Evolutionary conservation across 495 filamentous ascomycete species (phyloP), one percentile per base, ranked within the genome.

Genomic region (Penicillium canescens): DNA sequence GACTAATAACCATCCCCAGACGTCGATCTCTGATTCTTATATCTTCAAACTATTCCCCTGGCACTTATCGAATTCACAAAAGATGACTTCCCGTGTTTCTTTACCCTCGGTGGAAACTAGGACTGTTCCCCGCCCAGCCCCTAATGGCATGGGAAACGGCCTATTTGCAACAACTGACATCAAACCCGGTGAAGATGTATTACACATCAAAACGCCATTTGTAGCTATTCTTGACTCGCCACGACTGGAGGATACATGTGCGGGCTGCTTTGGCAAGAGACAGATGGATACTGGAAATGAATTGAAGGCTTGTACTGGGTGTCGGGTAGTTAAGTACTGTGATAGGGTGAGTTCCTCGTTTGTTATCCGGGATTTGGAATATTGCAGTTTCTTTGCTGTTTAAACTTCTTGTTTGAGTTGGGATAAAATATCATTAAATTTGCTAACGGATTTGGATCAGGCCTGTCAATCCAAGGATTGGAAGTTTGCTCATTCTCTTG

Each of bases 241-340:
- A 5, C 66, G 71, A 18, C 55, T 81, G 20, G 63, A 67, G 3
- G 68, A 74, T 54, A 73, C 73, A 6, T 81, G 78, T 46, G 68
- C 75, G 26, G 73, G 66, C 21, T 81, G 78, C 46, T 72, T 74
- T 55, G 62, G 75, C 14, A 67, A 64, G 48, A 62, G 56, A 23
- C 60, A 68, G 18, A 44, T 67, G 50, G 67, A 66, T 12, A 46
- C 35, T 13, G 60, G 47, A 2, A 46, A 52, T 31, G 56, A 64
- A n/a, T 49, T 86, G 23, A 81, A 77, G 55, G 75, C 72, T 24
- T 91, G 88, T 66, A 74, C 74, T 0, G 82, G 80, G 0, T 91
- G 88, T 68, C 78, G 73, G 43, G 69, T 78, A 11, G 79, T 84
- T 0, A 80, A 76, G 51, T 91, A 88, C 65, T 91, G 88, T 64